Base-by-base conservation (phyloP, 768 basidiomycete species). In the Phlegmacium glaucopus region DNA sequence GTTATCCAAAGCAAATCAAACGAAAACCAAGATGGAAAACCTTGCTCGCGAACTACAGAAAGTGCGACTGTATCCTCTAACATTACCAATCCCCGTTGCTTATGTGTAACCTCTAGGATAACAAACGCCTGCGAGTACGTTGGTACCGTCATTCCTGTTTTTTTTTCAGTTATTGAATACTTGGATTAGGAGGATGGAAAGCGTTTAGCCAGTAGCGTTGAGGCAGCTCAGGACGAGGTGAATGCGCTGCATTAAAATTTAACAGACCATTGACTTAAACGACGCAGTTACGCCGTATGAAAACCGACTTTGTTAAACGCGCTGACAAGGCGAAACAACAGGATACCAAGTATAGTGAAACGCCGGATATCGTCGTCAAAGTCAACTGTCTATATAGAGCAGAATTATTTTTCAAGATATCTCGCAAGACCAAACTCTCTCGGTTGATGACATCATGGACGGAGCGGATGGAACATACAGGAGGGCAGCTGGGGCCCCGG, bases 371-470 rank as follows among this genome's bases (percentile, higher is more conserved):
- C 50, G 85, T 92, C 43, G 82, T 93, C 68, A 92, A 90, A 63
- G 89, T 94, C 54, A 74, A 87, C 42, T 93, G 90, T 66, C 85
- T 86, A 56, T 92, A 92, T 62, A 87, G 91, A 38, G 89, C 90
- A 4, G 90, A 94, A 59, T 76, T 94, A 35, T 91, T 89, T 72
- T 94, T 94, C 80, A 93, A 91, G 67, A 90, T 94, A 54, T 89
- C 88, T 8, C 85, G 91, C 63, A 92, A 92, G 68, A 90, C 88
- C 22, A 92, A 90, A 62, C 73, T 94, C 28, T 82, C 84, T 46
- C 78, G 86, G 46, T 74, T 93, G 47, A 90, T 93, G 65, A 85
- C 82, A 57, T 87, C 90, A 26, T 93, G 90, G 90, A 90, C 88
- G 22, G 87, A 88, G 42, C 77, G 90, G 52, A 94, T 94, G 91